These are phyloP conservation scores for Protostelium mycophagum DNA, from an alignment of 78 protist genomes.

Conservation along the genomic window DNA sequence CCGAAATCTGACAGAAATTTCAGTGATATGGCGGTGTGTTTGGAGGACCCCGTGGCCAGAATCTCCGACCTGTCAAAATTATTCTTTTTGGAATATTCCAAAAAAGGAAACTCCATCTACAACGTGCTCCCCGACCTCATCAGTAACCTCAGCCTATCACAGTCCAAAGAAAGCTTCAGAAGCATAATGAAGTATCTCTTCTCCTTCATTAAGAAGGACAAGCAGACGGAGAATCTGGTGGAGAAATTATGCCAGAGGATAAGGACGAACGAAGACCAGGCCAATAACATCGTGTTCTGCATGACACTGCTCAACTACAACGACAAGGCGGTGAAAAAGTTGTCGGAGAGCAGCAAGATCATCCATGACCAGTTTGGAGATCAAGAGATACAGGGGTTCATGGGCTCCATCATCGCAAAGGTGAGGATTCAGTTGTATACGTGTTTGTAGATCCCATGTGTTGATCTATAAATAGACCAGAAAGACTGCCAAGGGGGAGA, in stretches of 20 bases:
- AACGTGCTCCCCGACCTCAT: slow-evolving; percentile 89
- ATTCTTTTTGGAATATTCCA: slow-evolving; percentile 33
- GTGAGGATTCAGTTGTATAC: too few species aligned
- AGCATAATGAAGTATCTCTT: slow-evolving; percentile 63
- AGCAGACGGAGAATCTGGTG: slow-evolving; percentile 67
- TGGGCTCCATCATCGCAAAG: slow-evolving; percentile 22
- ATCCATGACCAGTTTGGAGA: slow-evolving; percentile 57
- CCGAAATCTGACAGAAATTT: slow-evolving; percentile 15
- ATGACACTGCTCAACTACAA: background rate
- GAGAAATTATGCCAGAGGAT: slow-evolving; percentile 84
- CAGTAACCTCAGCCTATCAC: slow-evolving; percentile 28
- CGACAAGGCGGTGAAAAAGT: slow-evolving; percentile 51
- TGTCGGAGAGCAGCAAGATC: slow-evolving; percentile 39
- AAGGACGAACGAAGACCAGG: slow-evolving; percentile 18
- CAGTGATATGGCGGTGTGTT: slow-evolving; percentile 72
- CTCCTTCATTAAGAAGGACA: slow-evolving; percentile 70
- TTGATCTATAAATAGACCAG: too few species aligned
- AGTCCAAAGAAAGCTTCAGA: slow-evolving; percentile 15
- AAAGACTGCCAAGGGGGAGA: too few species aligned
- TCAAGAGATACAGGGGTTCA: slow-evolving; percentile 17
- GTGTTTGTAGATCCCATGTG: too few species aligned
- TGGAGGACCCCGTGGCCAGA: slow-evolving; percentile 49
- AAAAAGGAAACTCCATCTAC: slow-evolving; percentile 71
- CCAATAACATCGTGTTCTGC: background rate
- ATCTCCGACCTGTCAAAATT: slow-evolving; percentile 34